Conservation (phyloP, 2,329 filamentous ascomycete genomes). For the Talaromyces islandicus region DNA sequence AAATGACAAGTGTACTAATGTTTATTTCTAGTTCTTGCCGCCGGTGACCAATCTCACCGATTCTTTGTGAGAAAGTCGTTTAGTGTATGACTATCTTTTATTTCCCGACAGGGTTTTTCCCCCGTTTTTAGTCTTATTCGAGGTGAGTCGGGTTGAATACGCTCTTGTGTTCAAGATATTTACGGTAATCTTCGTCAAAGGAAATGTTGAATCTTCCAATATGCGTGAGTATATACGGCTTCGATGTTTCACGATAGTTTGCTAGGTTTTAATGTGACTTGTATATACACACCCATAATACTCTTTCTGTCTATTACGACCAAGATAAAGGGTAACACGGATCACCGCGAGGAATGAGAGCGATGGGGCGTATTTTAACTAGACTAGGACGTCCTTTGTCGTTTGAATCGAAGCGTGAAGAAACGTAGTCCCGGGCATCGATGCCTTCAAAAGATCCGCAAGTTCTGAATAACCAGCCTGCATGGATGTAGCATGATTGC, state of each 20-base stretch:
- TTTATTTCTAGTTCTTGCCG: slow-evolving; percentile 21
- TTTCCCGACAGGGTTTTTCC: not conserved
- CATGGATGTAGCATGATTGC: not conserved
- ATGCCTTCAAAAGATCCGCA: too few relatives aligned
- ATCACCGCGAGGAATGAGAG: not conserved
- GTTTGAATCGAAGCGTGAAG: not conserved
- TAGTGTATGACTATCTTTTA: not conserved
- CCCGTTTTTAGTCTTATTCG: not conserved
- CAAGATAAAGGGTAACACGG: not conserved
- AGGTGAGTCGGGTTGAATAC: not conserved
- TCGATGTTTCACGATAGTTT: not conserved
- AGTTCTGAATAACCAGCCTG: not conserved
- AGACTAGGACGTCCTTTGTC: not conserved
- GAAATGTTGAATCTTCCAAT: not conserved
- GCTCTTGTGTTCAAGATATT: not conserved
- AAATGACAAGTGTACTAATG: slow-evolving; percentile 9
- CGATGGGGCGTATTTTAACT: not conserved
- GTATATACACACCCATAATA: not conserved
- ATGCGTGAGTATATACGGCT: not conserved
- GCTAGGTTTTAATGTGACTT: not conserved
- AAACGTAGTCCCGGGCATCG: not conserved
- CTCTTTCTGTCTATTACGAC: not conserved
- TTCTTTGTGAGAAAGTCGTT: slow-evolving; percentile 18
- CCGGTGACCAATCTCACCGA: slow-evolving; percentile 23
- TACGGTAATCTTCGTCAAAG: not conserved